Conservation (phyloP, 345 rosid species). For the Euclidium syriacum region DNA sequence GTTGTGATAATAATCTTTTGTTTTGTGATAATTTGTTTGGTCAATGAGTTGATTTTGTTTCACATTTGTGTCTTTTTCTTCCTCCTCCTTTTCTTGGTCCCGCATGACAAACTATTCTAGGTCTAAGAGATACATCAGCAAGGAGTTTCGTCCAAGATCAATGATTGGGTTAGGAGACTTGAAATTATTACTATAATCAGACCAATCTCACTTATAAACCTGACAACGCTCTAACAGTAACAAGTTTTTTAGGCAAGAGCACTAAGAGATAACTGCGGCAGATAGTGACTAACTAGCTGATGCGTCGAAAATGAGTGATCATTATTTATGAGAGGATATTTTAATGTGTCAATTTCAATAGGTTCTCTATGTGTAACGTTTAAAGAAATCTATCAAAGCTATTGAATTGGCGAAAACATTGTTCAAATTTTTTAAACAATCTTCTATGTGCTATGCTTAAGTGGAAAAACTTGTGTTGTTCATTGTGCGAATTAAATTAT, state of each 20-base stretch:
- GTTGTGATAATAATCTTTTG: slow-evolving; percentile 11
- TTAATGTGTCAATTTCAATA: too few relatives aligned
- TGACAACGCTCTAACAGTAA: background rate
- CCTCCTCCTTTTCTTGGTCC: background rate
- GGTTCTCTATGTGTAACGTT: too few relatives aligned
- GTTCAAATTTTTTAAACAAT: too few relatives aligned
- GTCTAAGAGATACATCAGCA: background rate
- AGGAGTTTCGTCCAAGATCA: background rate
- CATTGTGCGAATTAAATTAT: too few relatives aligned
- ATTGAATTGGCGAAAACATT: too few relatives aligned
- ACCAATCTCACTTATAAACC: background rate
- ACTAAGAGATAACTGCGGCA: background rate
- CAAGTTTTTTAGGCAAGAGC: background rate
- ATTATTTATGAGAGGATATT: too few relatives aligned
- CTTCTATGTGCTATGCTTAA: too few relatives aligned
- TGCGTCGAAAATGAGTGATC: slow-evolving; percentile 18
- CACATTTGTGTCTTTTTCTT: background rate
- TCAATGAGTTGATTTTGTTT: slow-evolving; percentile 23
- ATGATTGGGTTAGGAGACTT: background rate
- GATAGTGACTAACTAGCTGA: slow-evolving; percentile 4
- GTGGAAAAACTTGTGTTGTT: too few relatives aligned
- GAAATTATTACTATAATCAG: background rate
- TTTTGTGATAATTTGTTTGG: slow-evolving; percentile 16
- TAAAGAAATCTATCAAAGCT: too few relatives aligned
- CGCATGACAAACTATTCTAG: background rate